Conservation (phyloP, 306 rosid species). For the Quercus mongolica region DNA sequence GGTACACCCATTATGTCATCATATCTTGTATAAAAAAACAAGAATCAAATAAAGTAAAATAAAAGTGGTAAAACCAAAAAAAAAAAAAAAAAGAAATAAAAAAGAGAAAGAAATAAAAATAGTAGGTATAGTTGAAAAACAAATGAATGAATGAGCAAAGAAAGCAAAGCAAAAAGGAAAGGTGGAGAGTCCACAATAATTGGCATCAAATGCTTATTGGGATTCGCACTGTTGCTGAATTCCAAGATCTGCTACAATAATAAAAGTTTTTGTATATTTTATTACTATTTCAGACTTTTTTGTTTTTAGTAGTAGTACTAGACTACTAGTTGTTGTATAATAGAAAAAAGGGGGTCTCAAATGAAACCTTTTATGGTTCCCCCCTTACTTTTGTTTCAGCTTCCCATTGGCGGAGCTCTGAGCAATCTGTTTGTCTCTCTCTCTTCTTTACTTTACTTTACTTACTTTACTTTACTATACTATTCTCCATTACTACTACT, state of each 20-base stretch:
- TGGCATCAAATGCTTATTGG: slow-evolving; percentile 99
- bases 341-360: background rate
- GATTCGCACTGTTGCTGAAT: slow-evolving; percentile 97
- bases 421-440: slow-evolving; percentile 54
- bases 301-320: no score
- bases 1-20: no score
- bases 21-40: no score
- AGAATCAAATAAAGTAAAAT: no score
- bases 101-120: no score
- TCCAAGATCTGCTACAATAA: slow-evolving; percentile 77
- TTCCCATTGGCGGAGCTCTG: slow-evolving; percentile 50
- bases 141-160: background rate
- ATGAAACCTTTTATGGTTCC: background rate
- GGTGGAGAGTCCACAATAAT: slow-evolving; percentile 98
- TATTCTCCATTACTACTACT: no score
- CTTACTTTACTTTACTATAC: no score
- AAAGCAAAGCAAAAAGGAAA: slow-evolving; percentile 27
- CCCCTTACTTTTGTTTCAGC: slow-evolving; percentile 14
- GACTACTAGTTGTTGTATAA: background rate
- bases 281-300: background rate
- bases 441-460: slow-evolving; percentile 10
- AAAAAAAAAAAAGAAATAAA: no score
- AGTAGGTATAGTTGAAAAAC: background rate
- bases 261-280: slow-evolving; percentile 28
- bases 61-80: no score